phyloP scores from a whole-genome alignment of 2,329 filamentous ascomycete genomes.

The Hypomyces rosellus region DNA sequence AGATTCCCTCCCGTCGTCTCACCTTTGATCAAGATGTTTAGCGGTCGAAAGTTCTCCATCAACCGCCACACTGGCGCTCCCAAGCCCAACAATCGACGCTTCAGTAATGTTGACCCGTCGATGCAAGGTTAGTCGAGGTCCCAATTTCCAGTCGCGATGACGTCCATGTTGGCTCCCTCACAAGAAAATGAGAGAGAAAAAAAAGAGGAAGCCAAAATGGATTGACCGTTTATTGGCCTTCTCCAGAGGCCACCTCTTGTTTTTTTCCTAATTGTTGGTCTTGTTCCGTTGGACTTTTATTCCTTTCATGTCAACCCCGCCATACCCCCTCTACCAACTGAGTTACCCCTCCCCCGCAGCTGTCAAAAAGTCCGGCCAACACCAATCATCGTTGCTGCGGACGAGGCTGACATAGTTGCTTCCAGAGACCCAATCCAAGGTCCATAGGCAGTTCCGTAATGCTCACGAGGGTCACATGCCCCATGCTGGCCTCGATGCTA shows the following conservation, averaged over 20 bases:
- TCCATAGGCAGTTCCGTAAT: conserved; percentile 82
- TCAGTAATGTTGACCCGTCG: conserved; percentile 53
- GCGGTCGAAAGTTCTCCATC: conserved; percentile 59
- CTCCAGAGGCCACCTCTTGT: not conserved
- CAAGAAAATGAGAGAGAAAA: too few relatives aligned
- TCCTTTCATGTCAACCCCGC: not conserved
- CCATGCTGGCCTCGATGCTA: conserved; percentile 85
- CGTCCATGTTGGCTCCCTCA: conserved; percentile 4
- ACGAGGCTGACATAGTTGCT: conserved; percentile 12
- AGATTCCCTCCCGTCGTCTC: not conserved
- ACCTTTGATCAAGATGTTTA: conserved; percentile 36
- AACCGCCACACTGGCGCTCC: conserved; percentile 59
- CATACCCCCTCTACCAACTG: not conserved
- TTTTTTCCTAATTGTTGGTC: not conserved
- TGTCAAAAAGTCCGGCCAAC: not conserved
- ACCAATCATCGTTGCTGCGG: not conserved
- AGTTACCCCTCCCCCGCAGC: conserved; percentile 12
- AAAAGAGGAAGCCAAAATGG: not conserved
- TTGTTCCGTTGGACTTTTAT: not conserved
- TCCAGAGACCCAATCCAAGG: conserved; percentile 72
- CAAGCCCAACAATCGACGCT: conserved; percentile 46
- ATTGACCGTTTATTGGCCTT: too few relatives aligned
- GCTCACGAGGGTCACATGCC: conserved; percentile 87
- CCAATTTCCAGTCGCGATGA: not conserved
- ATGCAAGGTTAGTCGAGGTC: conserved; percentile 42